phyloP scores from a whole-genome alignment of 1,284 basidiomycete genomes.

The Pterulicium gracile region DNA sequence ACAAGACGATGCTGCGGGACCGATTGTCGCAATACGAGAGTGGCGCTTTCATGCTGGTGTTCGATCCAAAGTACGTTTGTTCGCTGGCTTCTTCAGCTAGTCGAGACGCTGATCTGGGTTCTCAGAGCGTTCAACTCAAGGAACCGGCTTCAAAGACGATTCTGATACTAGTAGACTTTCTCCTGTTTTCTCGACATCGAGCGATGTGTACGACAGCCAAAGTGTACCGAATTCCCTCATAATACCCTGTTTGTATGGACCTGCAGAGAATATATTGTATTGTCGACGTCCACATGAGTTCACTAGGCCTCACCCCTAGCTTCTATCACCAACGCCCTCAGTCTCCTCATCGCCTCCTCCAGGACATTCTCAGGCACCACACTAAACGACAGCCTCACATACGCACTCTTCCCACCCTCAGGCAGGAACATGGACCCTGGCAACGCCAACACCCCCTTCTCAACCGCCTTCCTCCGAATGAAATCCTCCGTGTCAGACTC shows the following conservation, averaged over 20 bases:
- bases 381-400: slow-evolving; percentile 77
- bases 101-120: too few species aligned
- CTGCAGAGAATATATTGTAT: too few species aligned
- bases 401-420: slow-evolving; percentile 52
- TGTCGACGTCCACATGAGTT: too few species aligned
- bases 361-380: slow-evolving; percentile 59
- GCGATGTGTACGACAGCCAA: too few species aligned
- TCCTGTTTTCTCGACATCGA: too few species aligned
- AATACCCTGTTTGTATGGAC: too few species aligned
- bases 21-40: background rate
- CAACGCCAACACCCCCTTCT: slow-evolving; percentile 79
- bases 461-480: slow-evolving; percentile 70
- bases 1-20: background rate
- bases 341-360: slow-evolving; percentile 63
- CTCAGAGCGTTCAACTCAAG: too few species aligned
- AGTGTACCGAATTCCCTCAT: too few species aligned
- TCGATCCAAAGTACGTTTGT: background rate
- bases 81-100: too few species aligned
- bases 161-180: too few species aligned
- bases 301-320: background rate
- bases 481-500: slow-evolving; percentile 61
- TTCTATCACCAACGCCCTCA: slow-evolving; percentile 21
- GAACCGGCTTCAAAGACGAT: too few species aligned
- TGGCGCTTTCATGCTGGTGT: background rate
- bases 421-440: slow-evolving; percentile 79